Conservation (phyloP, 495 filamentous ascomycete genomes). For the Sporormia fimetaria region DNA sequence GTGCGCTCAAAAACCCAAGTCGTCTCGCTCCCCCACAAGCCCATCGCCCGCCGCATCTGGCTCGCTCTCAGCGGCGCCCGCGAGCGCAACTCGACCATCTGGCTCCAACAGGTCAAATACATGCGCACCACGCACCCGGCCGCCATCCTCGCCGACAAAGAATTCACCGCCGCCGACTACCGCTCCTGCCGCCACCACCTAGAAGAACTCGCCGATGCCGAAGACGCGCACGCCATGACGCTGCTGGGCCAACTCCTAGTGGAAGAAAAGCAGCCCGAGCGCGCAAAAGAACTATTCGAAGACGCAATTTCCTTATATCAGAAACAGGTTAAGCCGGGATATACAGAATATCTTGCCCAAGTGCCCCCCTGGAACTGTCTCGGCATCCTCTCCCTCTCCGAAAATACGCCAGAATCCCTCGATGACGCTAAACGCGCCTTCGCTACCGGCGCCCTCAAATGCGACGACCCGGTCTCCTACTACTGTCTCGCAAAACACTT, state of each 20-base stretch:
- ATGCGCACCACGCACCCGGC: background rate
- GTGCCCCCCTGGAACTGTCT: slow-evolving; percentile 8
- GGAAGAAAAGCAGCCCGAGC: slow-evolving; percentile 1
- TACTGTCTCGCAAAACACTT: slow-evolving; percentile 16
- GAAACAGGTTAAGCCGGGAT: background rate
- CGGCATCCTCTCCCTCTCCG: background rate
- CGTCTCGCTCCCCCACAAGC: slow-evolving; percentile 1
- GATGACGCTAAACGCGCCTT: slow-evolving; percentile 9
- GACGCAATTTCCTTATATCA: slow-evolving; percentile 1
- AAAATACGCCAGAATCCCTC: background rate
- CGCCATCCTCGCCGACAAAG: background rate
- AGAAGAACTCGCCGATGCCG: slow-evolving; percentile 3
- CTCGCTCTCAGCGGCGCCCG: slow-evolving; percentile 1
- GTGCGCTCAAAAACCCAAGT: background rate
- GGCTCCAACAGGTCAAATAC: slow-evolving; percentile 1
- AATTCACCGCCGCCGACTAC: slow-evolving; percentile 4
- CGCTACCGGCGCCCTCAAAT: slow-evolving; percentile 10
- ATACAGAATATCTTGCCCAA: background rate
- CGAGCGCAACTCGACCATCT: slow-evolving; percentile 3
- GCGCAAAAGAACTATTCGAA: slow-evolving; percentile 9
- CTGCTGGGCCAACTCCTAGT: slow-evolving; percentile 15
- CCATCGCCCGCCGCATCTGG: background rate
- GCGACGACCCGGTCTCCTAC: slow-evolving; percentile 20
- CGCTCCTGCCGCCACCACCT: background rate
- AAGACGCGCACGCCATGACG: slow-evolving; percentile 13